A percentile compares a stretch with the other conserved stretches of the same genome.
phyloP scores from a whole-genome alignment of 2,329 filamentous ascomycete species.

The Ophiognomonia clavigignenti-juglandacearum region DNA sequence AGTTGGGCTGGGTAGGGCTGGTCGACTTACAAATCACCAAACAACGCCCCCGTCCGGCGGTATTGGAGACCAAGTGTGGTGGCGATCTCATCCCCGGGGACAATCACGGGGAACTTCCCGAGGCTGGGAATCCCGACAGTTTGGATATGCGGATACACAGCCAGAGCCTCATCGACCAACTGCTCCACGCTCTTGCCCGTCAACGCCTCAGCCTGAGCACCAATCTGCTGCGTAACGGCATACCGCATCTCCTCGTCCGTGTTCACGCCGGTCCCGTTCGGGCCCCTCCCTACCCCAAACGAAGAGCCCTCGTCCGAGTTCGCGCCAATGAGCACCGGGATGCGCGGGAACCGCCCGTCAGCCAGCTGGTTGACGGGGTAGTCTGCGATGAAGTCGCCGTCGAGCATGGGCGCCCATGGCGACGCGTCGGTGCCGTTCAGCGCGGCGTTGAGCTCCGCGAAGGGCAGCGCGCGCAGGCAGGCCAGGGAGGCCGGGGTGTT shows the following conservation, averaged over 20 bases:
- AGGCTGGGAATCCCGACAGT: conserved; percentile 9
- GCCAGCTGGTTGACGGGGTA: conserved; percentile 9
- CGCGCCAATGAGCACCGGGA: conserved; percentile 13
- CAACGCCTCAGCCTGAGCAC: conserved; percentile 6
- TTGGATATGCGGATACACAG: conserved; percentile 12
- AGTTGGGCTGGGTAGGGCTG: no score
- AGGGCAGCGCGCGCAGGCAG: conserved; percentile 16
- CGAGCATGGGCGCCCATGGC: conserved; percentile 14
- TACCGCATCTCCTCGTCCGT: conserved; percentile 12
- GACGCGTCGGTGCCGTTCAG: conserved; percentile 15
- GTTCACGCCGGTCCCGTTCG: conserved; percentile 6
- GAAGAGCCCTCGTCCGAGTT: conserved; percentile 13
- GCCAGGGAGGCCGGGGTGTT: conserved; percentile 21
- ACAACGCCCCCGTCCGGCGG: conserved; percentile 12
- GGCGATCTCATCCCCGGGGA: conserved; percentile 6
- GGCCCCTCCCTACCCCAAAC: conserved; percentile 8
- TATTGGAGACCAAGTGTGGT: conserved; percentile 11
- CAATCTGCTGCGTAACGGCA: conserved; percentile 6
- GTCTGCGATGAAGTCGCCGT: conserved; percentile 17
- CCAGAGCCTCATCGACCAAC: conserved; percentile 8
- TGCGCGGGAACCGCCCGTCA: conserved; percentile 6
- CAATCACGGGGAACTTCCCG: conserved; percentile 12
- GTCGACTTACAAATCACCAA: conserved; percentile 16
- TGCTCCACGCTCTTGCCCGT: conserved; percentile 5
- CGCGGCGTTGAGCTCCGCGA: conserved; percentile 10